Evolutionary conservation across 2,329 filamentous ascomycete genomes (phyloP), one percentile per base, ranked within the genome.

Genomic region (Epichloe coenophiala): DNA sequence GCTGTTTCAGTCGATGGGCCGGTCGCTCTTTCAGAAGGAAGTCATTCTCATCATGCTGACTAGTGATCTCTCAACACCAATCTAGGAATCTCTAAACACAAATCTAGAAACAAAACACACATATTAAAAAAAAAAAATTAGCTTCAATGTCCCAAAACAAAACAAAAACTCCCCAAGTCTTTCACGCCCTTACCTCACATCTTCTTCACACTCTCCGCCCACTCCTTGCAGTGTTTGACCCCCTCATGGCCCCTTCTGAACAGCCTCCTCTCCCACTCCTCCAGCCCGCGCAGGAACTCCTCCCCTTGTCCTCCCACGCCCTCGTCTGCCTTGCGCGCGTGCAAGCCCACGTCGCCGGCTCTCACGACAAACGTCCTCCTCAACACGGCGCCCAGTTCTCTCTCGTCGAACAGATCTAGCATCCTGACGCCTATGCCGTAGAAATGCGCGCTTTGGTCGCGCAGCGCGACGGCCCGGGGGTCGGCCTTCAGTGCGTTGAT

Each of bases 401-500:
- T 65, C 65, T 95, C 90, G 52, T 96, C 90, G 55, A 95, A 95
- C 0, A 98, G 68, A 53, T 96, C 90, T 54, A 97, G 73, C 67
- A 96, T 89, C 48, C 88, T 79, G 43, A 87, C 84, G 3, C 86
- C 88, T 4, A 97, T 76, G 23, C 80, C 83, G 69, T 95, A 97
- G 60, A 95, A 95, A 66, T 95, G 86, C 37, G 84, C 82, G 54
- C 86, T 87, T 65, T 93, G 80, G 50, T 87, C 82, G 47, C 91
- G 81, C 41, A 98, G 67, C 51, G 95, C 83, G 1, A 98, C 88
- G 11, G 86, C 84, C 50, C 85, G 83, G 93, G 84, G 62, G 23
- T 96, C 89, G 35, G 93, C 93, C 63, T 91, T 93, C 38, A 98
- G 73, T 0, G 93, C 93, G 58, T 94, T 89, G 62, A 94, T 72